These are phyloP conservation scores for Didymella lethalis DNA, from an alignment of 2,329 filamentous ascomycete genomes.

Conservation along the genomic window DNA sequence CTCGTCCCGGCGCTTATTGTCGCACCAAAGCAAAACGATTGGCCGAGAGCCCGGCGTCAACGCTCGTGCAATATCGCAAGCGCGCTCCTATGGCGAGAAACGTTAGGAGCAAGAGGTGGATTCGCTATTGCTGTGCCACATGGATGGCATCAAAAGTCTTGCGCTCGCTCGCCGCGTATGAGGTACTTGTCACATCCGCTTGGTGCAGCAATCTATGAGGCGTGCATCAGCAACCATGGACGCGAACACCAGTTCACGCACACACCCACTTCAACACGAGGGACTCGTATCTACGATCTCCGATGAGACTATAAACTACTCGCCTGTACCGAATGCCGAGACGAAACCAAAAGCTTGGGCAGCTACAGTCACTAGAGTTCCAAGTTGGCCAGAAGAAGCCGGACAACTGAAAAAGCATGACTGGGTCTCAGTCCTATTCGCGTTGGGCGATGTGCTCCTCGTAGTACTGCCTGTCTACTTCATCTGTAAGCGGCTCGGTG, in stretches of 20 bases:
- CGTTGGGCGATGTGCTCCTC: conserved; percentile 39
- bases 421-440: conserved; percentile 35
- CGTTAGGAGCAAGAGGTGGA: conserved; percentile 25
- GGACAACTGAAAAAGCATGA: conserved; percentile 32
- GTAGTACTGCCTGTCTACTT: conserved; percentile 45
- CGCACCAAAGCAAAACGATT: conserved; percentile 36
- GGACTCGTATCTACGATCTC: conserved; percentile 7
- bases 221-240: conserved; percentile 26
- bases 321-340: background rate
- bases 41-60: conserved; percentile 24
- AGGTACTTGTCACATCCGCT: conserved; percentile 22
- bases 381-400: conserved; percentile 45
- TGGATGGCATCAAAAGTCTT: conserved; percentile 31
- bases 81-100: conserved; percentile 29
- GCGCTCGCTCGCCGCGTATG: conserved; percentile 38
- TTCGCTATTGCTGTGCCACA: conserved; percentile 38
- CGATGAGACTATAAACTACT: conserved; percentile 5
- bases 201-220: conserved; percentile 15
- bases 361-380: conserved; percentile 31
- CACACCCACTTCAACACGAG: conserved; percentile 23
- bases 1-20: conserved; percentile 34
- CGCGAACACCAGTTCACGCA: conserved; percentile 20
- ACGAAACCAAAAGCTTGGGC: conserved; percentile 36
- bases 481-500: conserved; percentile 33
- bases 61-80: conserved; percentile 25